A percentile compares a stretch with the other conserved stretches of the same genome.
phyloP scores from a whole-genome alignment of 805 yeast genomes.

The Zygoascus biomembranicola region DNA sequence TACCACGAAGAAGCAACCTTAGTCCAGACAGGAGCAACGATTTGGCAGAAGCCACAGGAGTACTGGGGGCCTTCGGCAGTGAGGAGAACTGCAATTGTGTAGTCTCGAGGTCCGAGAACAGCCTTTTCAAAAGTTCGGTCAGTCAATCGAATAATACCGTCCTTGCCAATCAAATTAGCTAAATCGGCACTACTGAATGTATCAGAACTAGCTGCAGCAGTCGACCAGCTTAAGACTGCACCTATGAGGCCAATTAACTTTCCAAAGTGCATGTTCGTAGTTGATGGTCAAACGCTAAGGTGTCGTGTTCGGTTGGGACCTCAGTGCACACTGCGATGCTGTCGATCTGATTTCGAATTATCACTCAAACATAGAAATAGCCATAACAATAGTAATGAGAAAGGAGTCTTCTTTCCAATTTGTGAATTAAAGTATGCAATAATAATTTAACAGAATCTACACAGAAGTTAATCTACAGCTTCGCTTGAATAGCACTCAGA shows the following conservation, averaged over 20 bases:
- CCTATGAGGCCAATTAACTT: background rate
- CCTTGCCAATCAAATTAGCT: background rate
- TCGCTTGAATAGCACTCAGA: slow-evolving; percentile 44
- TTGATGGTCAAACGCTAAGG: background rate
- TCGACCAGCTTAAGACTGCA: background rate
- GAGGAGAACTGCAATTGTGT: slow-evolving; percentile 53
- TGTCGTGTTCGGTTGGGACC: background rate
- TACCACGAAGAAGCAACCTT: slow-evolving; percentile 57
- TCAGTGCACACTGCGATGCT: no score
- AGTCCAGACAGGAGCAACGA: slow-evolving; percentile 58
- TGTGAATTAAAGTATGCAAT: no score
- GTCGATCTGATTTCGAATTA: no score
- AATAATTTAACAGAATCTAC: no score
- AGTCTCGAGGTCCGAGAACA: slow-evolving; percentile 59
- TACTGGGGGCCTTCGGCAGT: slow-evolving; percentile 69
- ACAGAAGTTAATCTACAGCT: slow-evolving; percentile 12
- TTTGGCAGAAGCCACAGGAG: slow-evolving; percentile 68
- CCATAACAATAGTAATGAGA: no score
- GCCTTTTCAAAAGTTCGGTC: slow-evolving; percentile 51
- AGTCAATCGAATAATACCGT: slow-evolving; percentile 40
- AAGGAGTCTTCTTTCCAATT: no score
- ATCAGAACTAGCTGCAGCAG: background rate
- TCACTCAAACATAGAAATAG: no score
- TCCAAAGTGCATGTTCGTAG: background rate
- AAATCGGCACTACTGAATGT: background rate